Base-by-base conservation (phyloP, 2,329 filamentous ascomycete genomes). In the Colletotrichum viniferum region DNA sequence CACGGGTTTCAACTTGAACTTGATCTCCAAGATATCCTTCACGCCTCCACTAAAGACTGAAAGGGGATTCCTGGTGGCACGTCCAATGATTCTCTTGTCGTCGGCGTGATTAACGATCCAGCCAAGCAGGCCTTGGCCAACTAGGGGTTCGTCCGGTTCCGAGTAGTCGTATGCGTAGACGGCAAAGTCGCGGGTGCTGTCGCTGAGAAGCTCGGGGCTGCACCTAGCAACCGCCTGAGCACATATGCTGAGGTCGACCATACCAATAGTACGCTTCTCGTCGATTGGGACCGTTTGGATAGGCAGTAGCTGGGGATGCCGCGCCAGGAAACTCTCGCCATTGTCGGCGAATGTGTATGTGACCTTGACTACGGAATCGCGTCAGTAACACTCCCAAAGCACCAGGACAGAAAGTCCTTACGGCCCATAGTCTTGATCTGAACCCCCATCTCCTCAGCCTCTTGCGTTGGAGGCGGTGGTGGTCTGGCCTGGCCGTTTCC, bases 81-180 rank as follows among this genome's bases (percentile, higher is more conserved):
- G 94, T 72, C 97, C 97, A 9, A 96, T 98, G 77, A 99, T 93
- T 85, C 96, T 88, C 81, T 93, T 92, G 30, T 76, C 68, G 16
- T 71, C 61, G 10, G 36, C 16, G 61, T 73, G 71, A 56, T 69
- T 72, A 61, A 98, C 88, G 26, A 93, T 92, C 90, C 94, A 94
- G 48, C 97, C 98, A 24, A 99, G 88, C 92, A 98, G 95, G 69
- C 97, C 97, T 84, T 99, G 96, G 26, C 97, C 97, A 28, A 98
- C 96, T 71, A 98, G 89, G 69, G 97, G 97, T 21, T 93, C 95
- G 81, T 98, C 96, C 78, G 95, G 94, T 85, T 99, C 97, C 14
- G 97, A 98, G 84, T 96, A 98, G 84, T 99, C 97, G 86, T 95
- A 95, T 34, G 96, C 96, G 85, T 99, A 99, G 72, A 99, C 93